These are phyloP conservation scores for Cutaneotrichosporon cavernicola DNA, from an alignment of 1,284 basidiomycete species.

Conservation along the genomic window DNA sequence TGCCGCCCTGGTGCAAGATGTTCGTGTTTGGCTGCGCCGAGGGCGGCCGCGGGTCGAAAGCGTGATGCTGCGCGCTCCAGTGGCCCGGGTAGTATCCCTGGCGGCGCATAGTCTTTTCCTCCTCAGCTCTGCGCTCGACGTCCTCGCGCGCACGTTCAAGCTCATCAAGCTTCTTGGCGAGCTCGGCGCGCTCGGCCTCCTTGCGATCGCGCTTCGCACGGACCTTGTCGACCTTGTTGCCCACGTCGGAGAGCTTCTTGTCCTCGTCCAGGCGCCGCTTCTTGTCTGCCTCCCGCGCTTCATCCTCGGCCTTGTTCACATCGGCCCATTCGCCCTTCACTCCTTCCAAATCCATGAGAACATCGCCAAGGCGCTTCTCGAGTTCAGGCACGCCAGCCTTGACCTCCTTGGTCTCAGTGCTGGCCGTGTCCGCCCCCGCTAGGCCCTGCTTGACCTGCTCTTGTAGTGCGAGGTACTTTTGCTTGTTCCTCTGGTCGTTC, in stretches of 20 bases:
- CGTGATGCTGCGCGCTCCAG: constrained; percentile 4
- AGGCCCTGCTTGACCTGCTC: constrained; percentile 54
- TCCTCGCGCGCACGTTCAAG: constrained; percentile 43
- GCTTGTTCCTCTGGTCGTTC: constrained; percentile 50
- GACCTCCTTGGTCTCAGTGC: constrained; percentile 40
- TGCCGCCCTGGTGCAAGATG: constrained; percentile 12
- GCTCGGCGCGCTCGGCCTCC: constrained; percentile 44
- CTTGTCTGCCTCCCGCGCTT: constrained; percentile 42
- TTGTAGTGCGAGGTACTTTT: constrained; percentile 52
- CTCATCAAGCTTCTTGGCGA: constrained; percentile 46
- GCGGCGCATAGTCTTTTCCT: constrained; percentile 29
- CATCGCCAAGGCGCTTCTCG: constrained; percentile 31
- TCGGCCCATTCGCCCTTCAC: constrained; percentile 36
- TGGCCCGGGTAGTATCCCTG: constrained; percentile 24
- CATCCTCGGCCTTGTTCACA: constrained; percentile 42
- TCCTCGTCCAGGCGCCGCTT: constrained; percentile 46
- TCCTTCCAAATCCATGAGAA: constrained; percentile 35
- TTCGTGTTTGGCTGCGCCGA: constrained; percentile 8
- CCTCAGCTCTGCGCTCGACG: constrained; percentile 42
- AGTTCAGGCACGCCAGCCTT: constrained; percentile 38
- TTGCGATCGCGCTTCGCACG: constrained; percentile 60
- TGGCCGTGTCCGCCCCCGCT: constrained; percentile 47
- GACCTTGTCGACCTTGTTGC: constrained; percentile 72
- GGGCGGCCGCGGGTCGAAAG: neutral
- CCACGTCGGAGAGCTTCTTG: constrained; percentile 42